Evolutionary conservation across 2,329 filamentous ascomycete species (phyloP).

Genomic region (Fusarium sp.): DNA sequence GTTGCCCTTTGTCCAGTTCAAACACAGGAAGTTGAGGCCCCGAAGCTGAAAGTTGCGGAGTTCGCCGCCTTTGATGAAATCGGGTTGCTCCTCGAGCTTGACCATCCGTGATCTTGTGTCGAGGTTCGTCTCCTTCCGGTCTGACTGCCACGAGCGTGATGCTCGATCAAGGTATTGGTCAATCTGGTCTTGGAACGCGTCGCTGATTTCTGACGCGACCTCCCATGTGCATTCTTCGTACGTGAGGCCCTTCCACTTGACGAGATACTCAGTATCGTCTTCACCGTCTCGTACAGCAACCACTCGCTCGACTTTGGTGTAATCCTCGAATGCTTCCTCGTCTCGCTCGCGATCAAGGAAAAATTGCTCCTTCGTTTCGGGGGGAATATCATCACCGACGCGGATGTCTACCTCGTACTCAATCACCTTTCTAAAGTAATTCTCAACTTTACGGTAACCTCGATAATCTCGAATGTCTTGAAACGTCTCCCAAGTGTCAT

Average conservation of each 20-base stretch:
- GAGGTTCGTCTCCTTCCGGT: conserved; percentile 78
- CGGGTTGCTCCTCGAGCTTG: conserved; percentile 81
- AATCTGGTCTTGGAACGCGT: conserved; percentile 86
- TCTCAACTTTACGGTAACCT: conserved; percentile 89
- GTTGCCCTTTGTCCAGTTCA: conserved; percentile 93
- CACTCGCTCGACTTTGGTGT: conserved; percentile 90
- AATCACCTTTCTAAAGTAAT: conserved; percentile 89
- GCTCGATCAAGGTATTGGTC: conserved; percentile 89
- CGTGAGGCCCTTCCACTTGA: conserved; percentile 95
- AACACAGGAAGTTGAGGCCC: conserved; percentile 92
- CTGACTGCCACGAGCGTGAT: conserved; percentile 81
- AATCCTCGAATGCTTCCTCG: conserved; percentile 87
- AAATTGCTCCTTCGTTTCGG: conserved; percentile 92
- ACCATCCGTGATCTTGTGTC: conserved; percentile 78
- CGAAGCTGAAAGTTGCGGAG: conserved; percentile 93
- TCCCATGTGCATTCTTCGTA: conserved; percentile 99
- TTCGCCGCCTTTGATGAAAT: conserved; percentile 84
- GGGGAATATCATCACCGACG: conserved; percentile 78
- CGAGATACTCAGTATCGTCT: conserved; percentile 84
- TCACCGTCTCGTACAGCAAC: conserved; percentile 85
- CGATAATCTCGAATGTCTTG: conserved; percentile 79
- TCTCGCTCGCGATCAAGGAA: conserved; percentile 94
- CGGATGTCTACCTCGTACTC: conserved; percentile 81
- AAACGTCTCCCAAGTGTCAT: conserved; percentile 93
- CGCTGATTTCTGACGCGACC: conserved; percentile 74